Conservation (phyloP, 116 monocot species). For the Cymodocea nodosa region DNA sequence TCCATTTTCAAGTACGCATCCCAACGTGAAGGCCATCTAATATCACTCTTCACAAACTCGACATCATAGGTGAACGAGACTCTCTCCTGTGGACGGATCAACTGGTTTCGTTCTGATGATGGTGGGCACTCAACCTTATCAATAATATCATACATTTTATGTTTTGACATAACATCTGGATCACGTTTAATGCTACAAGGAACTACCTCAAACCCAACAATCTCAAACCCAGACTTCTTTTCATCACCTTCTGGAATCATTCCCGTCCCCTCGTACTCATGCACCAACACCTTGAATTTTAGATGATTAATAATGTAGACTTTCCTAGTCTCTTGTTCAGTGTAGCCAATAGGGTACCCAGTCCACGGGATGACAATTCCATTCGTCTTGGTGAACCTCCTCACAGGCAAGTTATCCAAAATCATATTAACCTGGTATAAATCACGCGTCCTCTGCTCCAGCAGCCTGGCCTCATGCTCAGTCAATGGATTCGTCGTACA, state of each 20-base stretch:
- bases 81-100: conserved; percentile 53
- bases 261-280: conserved; percentile 73
- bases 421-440: conserved; percentile 94
- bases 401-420: conserved; percentile 75
- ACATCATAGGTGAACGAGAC: conserved; percentile 78
- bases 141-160: conserved; percentile 50
- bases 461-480: conserved; percentile 58
- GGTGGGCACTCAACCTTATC: conserved; percentile 42
- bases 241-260: conserved; percentile 46
- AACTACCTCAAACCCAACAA: conserved; percentile 76
- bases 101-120: conserved; percentile 46
- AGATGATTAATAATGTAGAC: conserved; percentile 66
- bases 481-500: conserved; percentile 41
- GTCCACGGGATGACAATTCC: conserved; percentile 65
- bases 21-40: conserved; percentile 79
- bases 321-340: conserved; percentile 12
- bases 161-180: conserved; percentile 39
- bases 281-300: conserved; percentile 73
- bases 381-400: conserved; percentile 59
- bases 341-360: conserved; percentile 63
- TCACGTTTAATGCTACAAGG: conserved; percentile 80
- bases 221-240: conserved; percentile 58
- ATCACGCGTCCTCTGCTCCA: conserved; percentile 74
- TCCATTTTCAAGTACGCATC: conserved; percentile 90
- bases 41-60: conserved; percentile 62